Percentiles rank a stretch among this genome's conserved stretches.
These are phyloP conservation scores for Boletus semigastroideus DNA, from an alignment of 1,284 basidiomycete genomes.

Conservation along the genomic window DNA sequence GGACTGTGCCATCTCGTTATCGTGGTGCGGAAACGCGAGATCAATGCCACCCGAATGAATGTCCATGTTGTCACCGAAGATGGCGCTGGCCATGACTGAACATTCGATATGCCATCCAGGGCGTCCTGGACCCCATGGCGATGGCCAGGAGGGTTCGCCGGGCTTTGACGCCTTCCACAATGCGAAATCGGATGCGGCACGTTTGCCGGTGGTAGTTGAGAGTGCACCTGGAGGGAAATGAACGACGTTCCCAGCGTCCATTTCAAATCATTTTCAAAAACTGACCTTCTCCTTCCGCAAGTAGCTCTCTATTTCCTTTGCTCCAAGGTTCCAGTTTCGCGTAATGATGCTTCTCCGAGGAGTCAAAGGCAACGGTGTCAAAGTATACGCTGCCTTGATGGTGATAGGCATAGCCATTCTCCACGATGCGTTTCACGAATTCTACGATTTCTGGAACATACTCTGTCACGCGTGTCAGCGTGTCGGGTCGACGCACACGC, in stretches of 20 bases:
- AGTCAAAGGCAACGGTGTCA: conserved; percentile 88
- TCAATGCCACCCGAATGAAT: conserved; percentile 98
- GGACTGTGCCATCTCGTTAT: conserved; percentile 97
- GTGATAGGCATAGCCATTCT: conserved; percentile 91
- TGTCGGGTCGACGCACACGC: conserved; percentile 86
- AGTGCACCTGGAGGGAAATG: conserved; percentile 52
- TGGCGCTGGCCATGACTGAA: conserved; percentile 95
- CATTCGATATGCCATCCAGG: conserved; percentile 99
- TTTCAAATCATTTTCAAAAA: conserved; percentile 2
- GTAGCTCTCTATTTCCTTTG: conserved; percentile 87
- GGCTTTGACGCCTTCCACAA: conserved; percentile 98
- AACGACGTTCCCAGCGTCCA: conserved; percentile 3
- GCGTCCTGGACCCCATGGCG: conserved; percentile 94
- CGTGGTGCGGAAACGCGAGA: conserved; percentile 98
- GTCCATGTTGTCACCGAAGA: conserved; percentile 93
- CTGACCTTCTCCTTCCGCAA: conserved; percentile 92
- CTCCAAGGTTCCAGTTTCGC: conserved; percentile 97
- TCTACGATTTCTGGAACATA: conserved; percentile 94
- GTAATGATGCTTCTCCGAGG: conserved; percentile 71
- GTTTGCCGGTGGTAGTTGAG: conserved; percentile 58
- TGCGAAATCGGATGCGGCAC: conserved; percentile 87
- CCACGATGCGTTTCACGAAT: conserved; percentile 86
- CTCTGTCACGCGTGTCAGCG: conserved; percentile 93
- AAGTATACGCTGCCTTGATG: conserved; percentile 93
- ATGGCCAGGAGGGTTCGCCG: conserved; percentile 97